phyloP scores from a whole-genome alignment of 352 stramenopile species.

The Phytopythium aichiense region DNA sequence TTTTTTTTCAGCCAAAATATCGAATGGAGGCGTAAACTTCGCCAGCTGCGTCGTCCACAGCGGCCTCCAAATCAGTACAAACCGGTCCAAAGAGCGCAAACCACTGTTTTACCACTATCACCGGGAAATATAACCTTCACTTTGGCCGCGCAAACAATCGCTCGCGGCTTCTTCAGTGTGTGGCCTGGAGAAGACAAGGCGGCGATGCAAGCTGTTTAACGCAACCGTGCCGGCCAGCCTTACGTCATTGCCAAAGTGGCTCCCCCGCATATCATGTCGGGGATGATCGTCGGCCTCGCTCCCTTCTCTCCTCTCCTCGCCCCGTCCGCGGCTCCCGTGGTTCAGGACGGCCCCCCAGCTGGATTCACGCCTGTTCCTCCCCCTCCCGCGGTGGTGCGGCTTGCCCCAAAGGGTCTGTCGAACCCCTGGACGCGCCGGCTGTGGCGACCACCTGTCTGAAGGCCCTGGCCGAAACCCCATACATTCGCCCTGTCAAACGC shows the following conservation, averaged over 20 bases:
- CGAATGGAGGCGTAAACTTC: background rate
- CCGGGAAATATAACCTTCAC: too few relatives aligned
- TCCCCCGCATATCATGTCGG: constrained; percentile 1
- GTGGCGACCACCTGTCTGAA: background rate
- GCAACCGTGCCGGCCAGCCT: background rate
- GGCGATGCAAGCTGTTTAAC: background rate
- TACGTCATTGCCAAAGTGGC: constrained; percentile 5
- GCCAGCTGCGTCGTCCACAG: background rate
- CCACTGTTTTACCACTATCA: too few relatives aligned
- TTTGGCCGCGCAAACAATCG: too few relatives aligned
- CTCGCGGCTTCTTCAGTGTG: background rate
- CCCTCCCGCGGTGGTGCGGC: background rate
- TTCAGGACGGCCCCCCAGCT: background rate
- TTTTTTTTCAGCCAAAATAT: too few relatives aligned
- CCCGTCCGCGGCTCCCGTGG: background rate
- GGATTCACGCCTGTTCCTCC: constrained; percentile 1
- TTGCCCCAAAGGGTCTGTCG: background rate
- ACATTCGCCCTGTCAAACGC: background rate
- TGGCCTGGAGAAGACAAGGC: background rate
- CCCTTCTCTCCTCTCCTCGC: background rate
- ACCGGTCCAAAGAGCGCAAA: too few relatives aligned
- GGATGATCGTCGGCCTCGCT: background rate
- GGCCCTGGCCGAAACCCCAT: background rate
- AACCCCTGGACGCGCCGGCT: background rate
- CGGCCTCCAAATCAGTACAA: too few relatives aligned